Conservation (phyloP, 1,284 basidiomycete genomes). For the Naganishia cerealis region DNA sequence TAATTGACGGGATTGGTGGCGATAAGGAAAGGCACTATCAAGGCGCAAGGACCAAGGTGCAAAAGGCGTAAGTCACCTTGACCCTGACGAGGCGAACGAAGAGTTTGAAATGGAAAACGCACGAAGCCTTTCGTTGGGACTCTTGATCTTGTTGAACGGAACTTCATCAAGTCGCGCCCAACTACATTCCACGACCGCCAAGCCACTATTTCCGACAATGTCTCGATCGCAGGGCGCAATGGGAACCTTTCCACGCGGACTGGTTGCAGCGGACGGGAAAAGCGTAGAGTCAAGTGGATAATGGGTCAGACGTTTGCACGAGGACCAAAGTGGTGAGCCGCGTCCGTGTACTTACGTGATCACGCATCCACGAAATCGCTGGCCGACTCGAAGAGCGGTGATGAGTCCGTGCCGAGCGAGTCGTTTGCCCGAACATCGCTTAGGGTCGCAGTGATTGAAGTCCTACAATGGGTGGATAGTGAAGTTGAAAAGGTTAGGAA, state of each 20-base stretch:
- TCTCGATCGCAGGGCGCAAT: conserved; percentile 81
- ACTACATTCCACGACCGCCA: conserved; percentile 95
- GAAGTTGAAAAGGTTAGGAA: background rate
- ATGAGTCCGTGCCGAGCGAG: conserved; percentile 82
- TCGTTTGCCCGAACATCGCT: conserved; percentile 92
- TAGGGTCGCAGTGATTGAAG: conserved; percentile 95
- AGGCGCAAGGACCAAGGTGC: background rate
- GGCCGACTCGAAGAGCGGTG: conserved; percentile 77
- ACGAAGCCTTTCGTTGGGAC: conserved; percentile 87
- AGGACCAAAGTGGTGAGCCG: conserved; percentile 3
- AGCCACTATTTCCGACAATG: conserved; percentile 71
- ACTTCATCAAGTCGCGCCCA: conserved; percentile 95
- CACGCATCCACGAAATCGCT: conserved; percentile 85
- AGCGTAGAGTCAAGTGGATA: background rate
- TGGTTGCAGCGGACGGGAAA: conserved; percentile 47
- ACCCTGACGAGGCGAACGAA: background rate
- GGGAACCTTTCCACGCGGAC: conserved; percentile 79
- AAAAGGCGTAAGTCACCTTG: background rate
- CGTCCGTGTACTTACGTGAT: conserved; percentile 70
- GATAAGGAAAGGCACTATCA: conserved; percentile 80
- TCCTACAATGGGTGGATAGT: conserved; percentile 61
- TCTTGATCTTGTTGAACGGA: conserved; percentile 88
- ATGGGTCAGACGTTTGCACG: conserved; percentile 20
- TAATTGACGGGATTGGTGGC: conserved; percentile 94
- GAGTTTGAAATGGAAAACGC: conserved; percentile 49